Evolutionary conservation across 192 early-diverging fungal genomes (phyloP).

Genomic region (Podila horticola): DNA sequence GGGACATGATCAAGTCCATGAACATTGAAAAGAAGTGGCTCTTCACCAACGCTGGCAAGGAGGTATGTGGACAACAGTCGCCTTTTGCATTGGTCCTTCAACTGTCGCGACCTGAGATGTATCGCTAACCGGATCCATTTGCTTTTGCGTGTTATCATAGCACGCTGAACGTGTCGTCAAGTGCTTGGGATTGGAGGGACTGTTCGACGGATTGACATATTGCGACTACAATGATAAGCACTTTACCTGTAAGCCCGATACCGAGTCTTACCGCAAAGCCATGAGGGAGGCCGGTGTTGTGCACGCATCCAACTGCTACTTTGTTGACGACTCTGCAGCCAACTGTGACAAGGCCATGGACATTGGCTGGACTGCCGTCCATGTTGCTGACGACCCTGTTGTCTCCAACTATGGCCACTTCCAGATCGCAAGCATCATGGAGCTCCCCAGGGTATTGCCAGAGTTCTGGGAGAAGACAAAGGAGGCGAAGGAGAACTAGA

Average conservation of each 20-base stretch:
- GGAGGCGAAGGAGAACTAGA: not conserved
- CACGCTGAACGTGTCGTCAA: slow-evolving; percentile 77
- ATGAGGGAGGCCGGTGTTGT: slow-evolving; percentile 74
- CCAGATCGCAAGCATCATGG: slow-evolving; percentile 68
- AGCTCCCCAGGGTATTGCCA: slow-evolving; percentile 70
- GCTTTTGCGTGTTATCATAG: slow-evolving; percentile 21
- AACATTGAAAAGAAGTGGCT: slow-evolving; percentile 74
- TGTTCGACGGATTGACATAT: slow-evolving; percentile 81
- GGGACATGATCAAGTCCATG: slow-evolving; percentile 65
- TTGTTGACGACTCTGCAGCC: slow-evolving; percentile 78
- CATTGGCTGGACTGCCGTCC: slow-evolving; percentile 62
- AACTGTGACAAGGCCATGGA: slow-evolving; percentile 74
- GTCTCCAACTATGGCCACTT: slow-evolving; percentile 58
- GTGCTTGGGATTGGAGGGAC: slow-evolving; percentile 69
- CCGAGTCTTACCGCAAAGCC: slow-evolving; percentile 62
- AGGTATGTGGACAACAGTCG: slow-evolving; percentile 37
- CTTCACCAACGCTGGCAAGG: slow-evolving; percentile 81
- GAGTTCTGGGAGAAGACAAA: slow-evolving; percentile 57
- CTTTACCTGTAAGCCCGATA: slow-evolving; percentile 80
- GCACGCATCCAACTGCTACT: slow-evolving; percentile 68
- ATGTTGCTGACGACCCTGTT: slow-evolving; percentile 57
- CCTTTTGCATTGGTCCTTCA: not conserved
- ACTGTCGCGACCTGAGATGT: not conserved
- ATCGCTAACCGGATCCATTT: too few species aligned
- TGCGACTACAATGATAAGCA: slow-evolving; percentile 75